Conservation (phyloP, 2,329 filamentous ascomycete species). For the Trichoderma semiorbis region DNA sequence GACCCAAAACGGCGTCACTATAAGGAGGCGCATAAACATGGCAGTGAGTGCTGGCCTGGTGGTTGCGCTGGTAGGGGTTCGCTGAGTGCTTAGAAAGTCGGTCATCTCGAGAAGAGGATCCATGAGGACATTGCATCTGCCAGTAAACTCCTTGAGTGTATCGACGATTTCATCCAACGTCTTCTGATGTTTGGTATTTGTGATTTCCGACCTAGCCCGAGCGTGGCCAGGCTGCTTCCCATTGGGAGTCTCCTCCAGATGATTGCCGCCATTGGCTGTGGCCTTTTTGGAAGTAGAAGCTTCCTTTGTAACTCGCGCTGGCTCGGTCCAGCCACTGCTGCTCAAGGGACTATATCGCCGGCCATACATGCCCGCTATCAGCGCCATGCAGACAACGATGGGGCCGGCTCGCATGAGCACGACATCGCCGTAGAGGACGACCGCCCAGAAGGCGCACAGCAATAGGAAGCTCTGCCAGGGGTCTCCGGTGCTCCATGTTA, state of each 20-base stretch:
- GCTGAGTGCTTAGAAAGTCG: constrained; percentile 88
- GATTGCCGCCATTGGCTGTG: constrained; percentile 21
- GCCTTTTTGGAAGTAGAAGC: constrained; percentile 21
- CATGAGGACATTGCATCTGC: constrained; percentile 84
- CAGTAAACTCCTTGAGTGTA: constrained; percentile 84
- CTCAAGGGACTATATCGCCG: constrained; percentile 86
- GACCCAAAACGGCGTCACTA: constrained; percentile 87
- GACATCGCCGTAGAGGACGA: constrained; percentile 79
- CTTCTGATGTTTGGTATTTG: constrained; percentile 77
- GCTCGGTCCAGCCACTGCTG: constrained; percentile 69
- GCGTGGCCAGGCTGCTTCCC: constrained; percentile 38
- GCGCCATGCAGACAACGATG: constrained; percentile 69
- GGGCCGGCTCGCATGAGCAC: constrained; percentile 81
- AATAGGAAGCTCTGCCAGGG: constrained; percentile 96
- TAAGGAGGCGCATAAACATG: constrained; percentile 81
- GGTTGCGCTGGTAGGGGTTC: constrained; percentile 85
- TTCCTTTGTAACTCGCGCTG: constrained; percentile 36
- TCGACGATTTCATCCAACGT: constrained; percentile 97
- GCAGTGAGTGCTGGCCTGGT: constrained; percentile 86
- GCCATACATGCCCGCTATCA: constrained; percentile 92
- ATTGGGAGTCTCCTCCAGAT: constrained; percentile 25
- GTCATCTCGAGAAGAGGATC: constrained; percentile 86
- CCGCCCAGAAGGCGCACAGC: constrained; percentile 79
- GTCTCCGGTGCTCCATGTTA: constrained; percentile 93
- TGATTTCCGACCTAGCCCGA: constrained; percentile 53